Percentiles rank a stretch among this genome's conserved stretches.
These are phyloP conservation scores for Puccinia novopanici DNA, from an alignment of 1,284 basidiomycete species.

Conservation along the genomic window DNA sequence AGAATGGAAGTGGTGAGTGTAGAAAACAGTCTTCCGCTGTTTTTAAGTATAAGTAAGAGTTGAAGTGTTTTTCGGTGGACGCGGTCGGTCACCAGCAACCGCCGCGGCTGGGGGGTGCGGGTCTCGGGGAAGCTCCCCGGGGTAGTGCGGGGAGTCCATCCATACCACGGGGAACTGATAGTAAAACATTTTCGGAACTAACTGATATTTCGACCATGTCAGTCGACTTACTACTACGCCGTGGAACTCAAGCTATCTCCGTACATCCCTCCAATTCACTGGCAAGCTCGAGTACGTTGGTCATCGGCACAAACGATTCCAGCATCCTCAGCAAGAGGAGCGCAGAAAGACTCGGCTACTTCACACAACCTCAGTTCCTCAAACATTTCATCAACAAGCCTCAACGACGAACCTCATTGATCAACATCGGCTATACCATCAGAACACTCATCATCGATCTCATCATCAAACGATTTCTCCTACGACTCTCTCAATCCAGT, in stretches of 20 bases:
- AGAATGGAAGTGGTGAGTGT: background rate
- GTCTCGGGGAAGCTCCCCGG: too few species aligned
- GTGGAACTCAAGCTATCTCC: too few species aligned
- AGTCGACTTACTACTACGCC: too few species aligned
- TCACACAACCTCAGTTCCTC: slow-evolving; percentile 34
- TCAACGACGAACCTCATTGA: slow-evolving; percentile 30
- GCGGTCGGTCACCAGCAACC: too few species aligned
- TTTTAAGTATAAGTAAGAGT: background rate
- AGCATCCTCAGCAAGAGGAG: slow-evolving; percentile 48
- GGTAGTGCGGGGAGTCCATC: too few species aligned
- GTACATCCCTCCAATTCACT: background rate
- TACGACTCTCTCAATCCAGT: background rate
- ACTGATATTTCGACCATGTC: too few species aligned
- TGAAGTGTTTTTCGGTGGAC: too few species aligned
- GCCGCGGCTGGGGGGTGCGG: too few species aligned
- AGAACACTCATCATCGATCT: slow-evolving; percentile 36
- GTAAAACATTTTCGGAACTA: too few species aligned
- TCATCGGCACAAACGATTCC: slow-evolving; percentile 40
- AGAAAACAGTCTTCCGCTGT: background rate
- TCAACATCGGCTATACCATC: slow-evolving; percentile 48
- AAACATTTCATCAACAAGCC: slow-evolving; percentile 34
- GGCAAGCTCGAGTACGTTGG: background rate
- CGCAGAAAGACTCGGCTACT: slow-evolving; percentile 48
- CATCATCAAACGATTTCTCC: slow-evolving; percentile 22
- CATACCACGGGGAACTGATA: too few species aligned